Evolutionary conservation across 2,329 filamentous ascomycete species (phyloP), one percentile per base, ranked within the genome.

Genomic region (Colletotrichum noveboracense): DNA sequence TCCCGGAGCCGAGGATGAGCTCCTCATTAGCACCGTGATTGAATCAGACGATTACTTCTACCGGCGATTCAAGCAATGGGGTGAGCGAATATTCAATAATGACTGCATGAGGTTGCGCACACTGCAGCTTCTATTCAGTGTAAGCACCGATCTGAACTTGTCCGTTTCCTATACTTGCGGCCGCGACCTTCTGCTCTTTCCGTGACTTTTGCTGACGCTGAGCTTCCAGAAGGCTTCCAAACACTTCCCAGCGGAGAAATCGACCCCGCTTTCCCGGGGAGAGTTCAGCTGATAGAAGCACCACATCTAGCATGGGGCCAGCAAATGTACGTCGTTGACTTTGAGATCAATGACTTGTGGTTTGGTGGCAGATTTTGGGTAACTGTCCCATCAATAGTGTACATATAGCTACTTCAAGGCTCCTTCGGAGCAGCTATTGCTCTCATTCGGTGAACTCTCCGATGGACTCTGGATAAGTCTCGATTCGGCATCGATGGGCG

Each of bases 401-500:
- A 66, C 24, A 28, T 1, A 48, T 66, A 32, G 21, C 36, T 32
- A 30, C 24, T 52, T 30, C 36, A 38, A 48, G 16, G 36, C 24
- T 52, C 32, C 7, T 52, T 66, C 36, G 9, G 36, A 66, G 62
- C 62, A 66, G 62, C 62, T 8, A 21, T 52, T 66, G 24, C 36
- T 66, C 24, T 66, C 62, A 48, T 52, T 30, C 16, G 14, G 36
- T 28, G 4, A 21, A 52, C 21, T 48, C 16, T 66, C 62, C 30
- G 48, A 43, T 16, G 62, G 61, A 21, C 48, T 48, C 48, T 30
- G 71, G 28, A 74, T 65, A 26, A 71, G 24, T 26, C 34, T 66
- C 38, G 71, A 18, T 69, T 71, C 61, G 30, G 62, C 58, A 36
- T 76, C 66, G 18, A 74, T 36, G 28, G 71, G 66, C 71, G 66